These are phyloP conservation scores for Pisolithus microcarpus DNA, from an alignment of 768 basidiomycete species.

Conservation along the genomic window DNA sequence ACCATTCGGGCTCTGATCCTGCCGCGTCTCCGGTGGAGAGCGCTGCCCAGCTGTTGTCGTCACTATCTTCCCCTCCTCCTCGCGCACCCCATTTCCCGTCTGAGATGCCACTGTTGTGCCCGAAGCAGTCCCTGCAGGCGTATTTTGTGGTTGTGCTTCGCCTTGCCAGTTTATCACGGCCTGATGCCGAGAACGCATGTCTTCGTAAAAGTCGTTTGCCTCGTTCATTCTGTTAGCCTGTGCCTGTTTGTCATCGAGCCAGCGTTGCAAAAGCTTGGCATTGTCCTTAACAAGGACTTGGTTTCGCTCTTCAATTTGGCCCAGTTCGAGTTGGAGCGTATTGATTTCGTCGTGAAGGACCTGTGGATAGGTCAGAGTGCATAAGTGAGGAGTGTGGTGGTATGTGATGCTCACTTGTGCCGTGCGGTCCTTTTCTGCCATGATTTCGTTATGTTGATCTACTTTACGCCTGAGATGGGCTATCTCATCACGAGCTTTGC, in stretches of 20 bases:
- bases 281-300: conserved; percentile 86
- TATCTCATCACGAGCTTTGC: conserved; percentile 73
- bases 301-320: conserved; percentile 84
- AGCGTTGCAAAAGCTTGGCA: conserved; percentile 88
- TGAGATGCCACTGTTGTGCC: conserved; percentile 32
- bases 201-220: conserved; percentile 83
- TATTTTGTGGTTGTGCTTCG: background rate
- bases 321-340: conserved; percentile 84
- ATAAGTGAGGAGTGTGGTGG: background rate
- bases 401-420: conserved; percentile 56
- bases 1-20: conserved; percentile 91
- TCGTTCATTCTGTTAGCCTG: conserved; percentile 96
- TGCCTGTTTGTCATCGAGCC: conserved; percentile 90
- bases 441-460: conserved; percentile 75
- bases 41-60: conserved; percentile 61
- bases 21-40: conserved; percentile 60
- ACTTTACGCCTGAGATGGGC: conserved; percentile 65
- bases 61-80: conserved; percentile 30
- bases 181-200: conserved; percentile 70
- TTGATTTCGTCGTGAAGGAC: conserved; percentile 93
- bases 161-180: conserved; percentile 49
- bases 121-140: conserved; percentile 10
- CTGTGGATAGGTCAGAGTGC: conserved; percentile 33
- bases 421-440: conserved; percentile 83
- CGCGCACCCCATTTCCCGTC: conserved; percentile 39